Base-by-base conservation (phyloP, 2,329 filamentous ascomycete species). In the Atkinsonella hypoxylon region DNA sequence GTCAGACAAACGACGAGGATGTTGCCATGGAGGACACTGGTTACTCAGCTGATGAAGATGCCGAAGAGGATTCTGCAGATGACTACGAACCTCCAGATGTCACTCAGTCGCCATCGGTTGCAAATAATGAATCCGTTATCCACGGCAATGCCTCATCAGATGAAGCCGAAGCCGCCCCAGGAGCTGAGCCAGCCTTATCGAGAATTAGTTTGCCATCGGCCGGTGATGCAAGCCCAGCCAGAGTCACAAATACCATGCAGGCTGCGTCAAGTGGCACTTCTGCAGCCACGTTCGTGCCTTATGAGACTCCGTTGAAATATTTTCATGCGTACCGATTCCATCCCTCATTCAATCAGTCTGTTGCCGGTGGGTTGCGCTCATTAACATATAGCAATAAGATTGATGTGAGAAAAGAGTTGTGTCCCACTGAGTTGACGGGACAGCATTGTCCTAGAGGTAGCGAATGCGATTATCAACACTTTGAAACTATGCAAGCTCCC, bases 341-440 rank as follows among this genome's bases (percentile, higher is more conserved):
- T 63, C 87, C 88, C 32, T 74, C 79, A 48, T 97, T 83, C 68
- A 72, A 75, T 56, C 67, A 84, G 47, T 72, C 79, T 51, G 82
- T 95, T 51, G 65, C 79, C 51, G 85, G 83, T 55, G 91, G 91
- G 42, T 84, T 89, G 62, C 83, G 85, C 63, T 97, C 93, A 56
- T 76, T 94, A 72, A 97, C 90, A 42, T 97, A 91, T 70, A 96
- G 88, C 70, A 87, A 95, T 68, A 84, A 83, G 58, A 95, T 98
- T 67, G 82, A 96, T 64, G 75, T 82, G 22, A 75, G 80, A 54
- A 82, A 78, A 58, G 78, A 79, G 54, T 63, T 97, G 46, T 98
- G 93, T 67, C 83, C 81, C 38, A 84, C 80, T 60, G 87, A 95
- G 66, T 70, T 87, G 55, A 74, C 76, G 45, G 82, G 82, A 48